Evolutionary conservation across 2,329 filamentous ascomycete species (phyloP).

Genomic region (Alternaria atra): DNA sequence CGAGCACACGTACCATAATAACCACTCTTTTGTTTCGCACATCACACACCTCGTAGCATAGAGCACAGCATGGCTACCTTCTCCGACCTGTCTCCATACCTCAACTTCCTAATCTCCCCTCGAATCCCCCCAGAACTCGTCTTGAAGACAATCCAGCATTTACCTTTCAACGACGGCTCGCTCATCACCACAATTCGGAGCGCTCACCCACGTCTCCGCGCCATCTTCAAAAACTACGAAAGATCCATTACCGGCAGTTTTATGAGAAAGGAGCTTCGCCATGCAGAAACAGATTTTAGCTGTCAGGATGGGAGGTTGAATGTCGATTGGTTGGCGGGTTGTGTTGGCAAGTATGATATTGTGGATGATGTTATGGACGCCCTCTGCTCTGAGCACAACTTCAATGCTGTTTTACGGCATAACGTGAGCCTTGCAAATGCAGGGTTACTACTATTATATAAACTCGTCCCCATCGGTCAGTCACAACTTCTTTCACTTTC

Average conservation of each 20-base stretch:
- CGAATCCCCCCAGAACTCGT: slow-evolving; percentile 41
- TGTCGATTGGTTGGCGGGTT: slow-evolving; percentile 39
- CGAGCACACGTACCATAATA: background rate
- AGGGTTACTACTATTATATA: slow-evolving; percentile 40
- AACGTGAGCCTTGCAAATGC: slow-evolving; percentile 40
- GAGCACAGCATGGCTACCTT: slow-evolving; percentile 23
- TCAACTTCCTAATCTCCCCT: slow-evolving; percentile 22
- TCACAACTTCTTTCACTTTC: background rate
- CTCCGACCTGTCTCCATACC: background rate
- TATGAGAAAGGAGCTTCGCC: slow-evolving; percentile 35
- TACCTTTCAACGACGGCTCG: slow-evolving; percentile 36
- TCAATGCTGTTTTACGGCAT: slow-evolving; percentile 32
- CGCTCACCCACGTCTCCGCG: slow-evolving; percentile 29
- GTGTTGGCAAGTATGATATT: slow-evolving; percentile 40
- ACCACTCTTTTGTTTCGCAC: background rate
- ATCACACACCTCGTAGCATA: slow-evolving; percentile 1
- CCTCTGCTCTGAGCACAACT: slow-evolving; percentile 38
- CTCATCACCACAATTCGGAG: slow-evolving; percentile 26
- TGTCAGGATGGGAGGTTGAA: slow-evolving; percentile 14
- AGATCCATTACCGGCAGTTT: slow-evolving; percentile 36
- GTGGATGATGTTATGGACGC: slow-evolving; percentile 45
- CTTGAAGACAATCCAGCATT: slow-evolving; percentile 36
- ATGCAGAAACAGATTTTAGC: slow-evolving; percentile 41
- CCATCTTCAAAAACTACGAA: slow-evolving; percentile 36
- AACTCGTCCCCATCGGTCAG: slow-evolving; percentile 29